Conservation (phyloP, 371 early-diverging fungal genomes). For the Mucor velutinosus region DNA sequence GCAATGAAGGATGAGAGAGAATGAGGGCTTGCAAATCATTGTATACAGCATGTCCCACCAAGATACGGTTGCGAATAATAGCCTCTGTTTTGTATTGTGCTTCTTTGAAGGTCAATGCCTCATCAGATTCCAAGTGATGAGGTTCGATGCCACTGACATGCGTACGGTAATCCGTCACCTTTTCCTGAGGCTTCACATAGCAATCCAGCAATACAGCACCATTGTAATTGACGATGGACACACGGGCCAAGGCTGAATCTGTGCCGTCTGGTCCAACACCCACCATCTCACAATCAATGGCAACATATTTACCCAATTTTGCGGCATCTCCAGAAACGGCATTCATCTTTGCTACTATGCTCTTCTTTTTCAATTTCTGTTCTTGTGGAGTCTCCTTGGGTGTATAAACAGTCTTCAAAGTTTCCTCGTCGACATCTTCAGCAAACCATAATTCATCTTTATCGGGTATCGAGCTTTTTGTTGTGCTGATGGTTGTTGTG, state of each 20-base stretch:
- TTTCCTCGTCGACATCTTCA: constrained; percentile 61
- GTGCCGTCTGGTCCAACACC: constrained; percentile 88
- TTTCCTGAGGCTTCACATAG: constrained; percentile 81
- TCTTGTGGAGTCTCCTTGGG: constrained; percentile 29
- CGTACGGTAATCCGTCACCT: constrained; percentile 93
- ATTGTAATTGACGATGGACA: constrained; percentile 91
- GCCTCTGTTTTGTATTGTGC: constrained; percentile 79
- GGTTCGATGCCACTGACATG: constrained; percentile 92
- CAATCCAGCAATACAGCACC: constrained; percentile 87
- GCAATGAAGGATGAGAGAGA: constrained; percentile 75
- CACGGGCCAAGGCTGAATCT: constrained; percentile 86
- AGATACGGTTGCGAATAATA: constrained; percentile 78
- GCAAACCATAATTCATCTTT: constrained; percentile 62
- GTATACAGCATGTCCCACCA: constrained; percentile 91
- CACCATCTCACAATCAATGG: constrained; percentile 99
- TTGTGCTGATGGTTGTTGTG: background rate
- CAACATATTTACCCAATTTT: constrained; percentile 82
- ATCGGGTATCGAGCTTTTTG: constrained; percentile 29
- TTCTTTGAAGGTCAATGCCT: constrained; percentile 68
- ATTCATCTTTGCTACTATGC: constrained; percentile 40
- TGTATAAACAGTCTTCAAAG: constrained; percentile 52
- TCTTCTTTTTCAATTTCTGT: constrained; percentile 13
- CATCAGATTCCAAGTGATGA: constrained; percentile 64
- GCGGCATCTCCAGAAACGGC: constrained; percentile 30
- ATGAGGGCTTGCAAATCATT: constrained; percentile 84